Evolutionary conservation across 371 early-diverging fungal species (phyloP).

Genomic region (Mortierella sp.): DNA sequence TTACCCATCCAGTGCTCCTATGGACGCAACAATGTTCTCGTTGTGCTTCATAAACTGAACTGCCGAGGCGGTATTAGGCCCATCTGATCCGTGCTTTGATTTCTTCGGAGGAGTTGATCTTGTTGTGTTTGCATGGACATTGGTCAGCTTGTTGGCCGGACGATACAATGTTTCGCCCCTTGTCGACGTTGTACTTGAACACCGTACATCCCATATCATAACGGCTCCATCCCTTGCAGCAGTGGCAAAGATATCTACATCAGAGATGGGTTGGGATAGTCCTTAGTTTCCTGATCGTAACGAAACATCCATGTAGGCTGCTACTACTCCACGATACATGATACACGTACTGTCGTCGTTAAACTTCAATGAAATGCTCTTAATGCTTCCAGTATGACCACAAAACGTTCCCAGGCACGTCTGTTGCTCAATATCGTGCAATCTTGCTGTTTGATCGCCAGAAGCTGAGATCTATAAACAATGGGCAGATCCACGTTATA

Average conservation of each 20-base stretch:
- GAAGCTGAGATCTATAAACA: constrained; percentile 38
- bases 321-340: neutral
- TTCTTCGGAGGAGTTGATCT: constrained; percentile 30
- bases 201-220: constrained; percentile 50
- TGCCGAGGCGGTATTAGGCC: constrained; percentile 47
- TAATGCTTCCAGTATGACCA: constrained; percentile 50
- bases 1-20: constrained; percentile 49
- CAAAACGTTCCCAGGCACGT: constrained; percentile 36
- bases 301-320: too few relatives aligned
- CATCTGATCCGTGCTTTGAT: constrained; percentile 44
- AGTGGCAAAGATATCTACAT: constrained; percentile 47
- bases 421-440: constrained; percentile 45
- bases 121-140: constrained; percentile 37
- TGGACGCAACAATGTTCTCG: constrained; percentile 45
- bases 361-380: constrained; percentile 40
- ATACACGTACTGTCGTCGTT: constrained; percentile 34
- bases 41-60: constrained; percentile 52
- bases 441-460: constrained; percentile 44
- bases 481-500: neutral
- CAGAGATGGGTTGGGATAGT: neutral
- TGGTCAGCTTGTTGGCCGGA: constrained; percentile 39
- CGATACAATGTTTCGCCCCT: constrained; percentile 30
- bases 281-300: neutral
- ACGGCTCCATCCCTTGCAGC: constrained; percentile 49
- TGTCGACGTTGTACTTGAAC: constrained; percentile 36